Evolutionary conservation across 2,329 filamentous ascomycete genomes (phyloP).

Genomic region (Sclerotinia borealis): DNA sequence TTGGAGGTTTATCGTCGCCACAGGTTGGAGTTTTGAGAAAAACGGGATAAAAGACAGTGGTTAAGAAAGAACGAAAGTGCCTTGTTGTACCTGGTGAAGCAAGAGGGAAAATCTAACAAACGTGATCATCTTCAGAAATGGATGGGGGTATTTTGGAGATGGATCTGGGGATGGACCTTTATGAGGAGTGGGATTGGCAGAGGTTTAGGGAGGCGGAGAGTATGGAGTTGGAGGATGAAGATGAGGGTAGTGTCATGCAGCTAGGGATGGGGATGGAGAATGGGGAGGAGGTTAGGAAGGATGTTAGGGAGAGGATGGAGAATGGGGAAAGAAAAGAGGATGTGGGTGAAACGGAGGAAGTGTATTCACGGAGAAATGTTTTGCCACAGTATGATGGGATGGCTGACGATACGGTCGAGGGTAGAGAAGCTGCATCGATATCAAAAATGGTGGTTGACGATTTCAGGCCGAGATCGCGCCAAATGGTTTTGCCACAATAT

Average conservation of each 20-base stretch:
- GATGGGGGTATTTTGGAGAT: neutral
- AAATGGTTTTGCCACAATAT: neutral
- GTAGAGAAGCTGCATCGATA: neutral
- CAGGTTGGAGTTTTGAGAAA: neutral
- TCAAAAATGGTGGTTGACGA: neutral
- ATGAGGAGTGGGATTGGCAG: constrained; percentile 6
- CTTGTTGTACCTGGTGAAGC: no score
- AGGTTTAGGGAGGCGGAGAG: neutral
- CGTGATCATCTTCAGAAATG: neutral
- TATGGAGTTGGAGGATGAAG: neutral
- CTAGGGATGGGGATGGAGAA: neutral
- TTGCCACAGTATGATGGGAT: neutral
- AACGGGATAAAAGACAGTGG: no score
- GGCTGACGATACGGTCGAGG: neutral
- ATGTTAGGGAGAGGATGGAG: neutral
- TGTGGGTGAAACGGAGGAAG: neutral
- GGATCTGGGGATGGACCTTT: neutral
- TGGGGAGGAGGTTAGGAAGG: neutral
- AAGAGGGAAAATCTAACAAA: no score
- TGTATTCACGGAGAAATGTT: neutral
- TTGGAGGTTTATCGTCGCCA: neutral
- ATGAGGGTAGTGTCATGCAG: neutral
- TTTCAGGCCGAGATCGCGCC: neutral
- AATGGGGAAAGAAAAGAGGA: no score
- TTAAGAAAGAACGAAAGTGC: no score